A percentile compares a stretch with the other conserved stretches of the same genome.
Conservation (phyloP, 1,284 basidiomycete species). For the Lentinula novae-zelandiae region DNA sequence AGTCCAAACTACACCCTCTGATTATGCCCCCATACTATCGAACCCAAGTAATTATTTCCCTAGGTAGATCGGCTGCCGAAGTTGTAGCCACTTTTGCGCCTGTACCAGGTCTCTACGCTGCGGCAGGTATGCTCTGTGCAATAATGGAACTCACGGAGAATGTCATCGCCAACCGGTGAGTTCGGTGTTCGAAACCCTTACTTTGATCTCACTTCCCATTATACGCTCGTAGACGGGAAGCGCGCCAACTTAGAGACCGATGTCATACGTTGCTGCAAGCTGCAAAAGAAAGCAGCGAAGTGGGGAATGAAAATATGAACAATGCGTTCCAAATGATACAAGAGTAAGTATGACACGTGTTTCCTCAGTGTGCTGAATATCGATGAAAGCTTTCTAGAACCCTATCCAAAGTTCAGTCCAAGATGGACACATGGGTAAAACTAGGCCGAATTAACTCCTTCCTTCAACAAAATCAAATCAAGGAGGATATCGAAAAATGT, state of each 20-base stretch:
- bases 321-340: conserved; percentile 10
- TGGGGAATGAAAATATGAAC: conserved; percentile 16
- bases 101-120: conserved; percentile 42
- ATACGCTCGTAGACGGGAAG: conserved; percentile 28
- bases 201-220: conserved; percentile 4
- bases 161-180: conserved; percentile 43
- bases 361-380: not conserved
- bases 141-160: conserved; percentile 39
- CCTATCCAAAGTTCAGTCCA: conserved; percentile 31
- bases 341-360: conserved; percentile 21
- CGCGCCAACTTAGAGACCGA: conserved; percentile 40
- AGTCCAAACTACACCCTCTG: too few species aligned
- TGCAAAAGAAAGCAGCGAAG: conserved; percentile 25
- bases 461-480: conserved; percentile 39
- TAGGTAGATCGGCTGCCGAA: conserved; percentile 36
- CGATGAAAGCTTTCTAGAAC: conserved; percentile 25
- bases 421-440: conserved; percentile 38
- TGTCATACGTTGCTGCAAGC: conserved; percentile 33
- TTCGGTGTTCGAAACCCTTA: not conserved
- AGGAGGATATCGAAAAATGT: conserved; percentile 37
- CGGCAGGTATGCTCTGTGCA: conserved; percentile 34
- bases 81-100: conserved; percentile 43
- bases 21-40: not conserved
- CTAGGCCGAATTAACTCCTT: conserved; percentile 36
- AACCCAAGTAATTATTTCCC: conserved; percentile 3